Conservation (phyloP, 495 filamentous ascomycete genomes). For the Aspergillus haitiensis region DNA sequence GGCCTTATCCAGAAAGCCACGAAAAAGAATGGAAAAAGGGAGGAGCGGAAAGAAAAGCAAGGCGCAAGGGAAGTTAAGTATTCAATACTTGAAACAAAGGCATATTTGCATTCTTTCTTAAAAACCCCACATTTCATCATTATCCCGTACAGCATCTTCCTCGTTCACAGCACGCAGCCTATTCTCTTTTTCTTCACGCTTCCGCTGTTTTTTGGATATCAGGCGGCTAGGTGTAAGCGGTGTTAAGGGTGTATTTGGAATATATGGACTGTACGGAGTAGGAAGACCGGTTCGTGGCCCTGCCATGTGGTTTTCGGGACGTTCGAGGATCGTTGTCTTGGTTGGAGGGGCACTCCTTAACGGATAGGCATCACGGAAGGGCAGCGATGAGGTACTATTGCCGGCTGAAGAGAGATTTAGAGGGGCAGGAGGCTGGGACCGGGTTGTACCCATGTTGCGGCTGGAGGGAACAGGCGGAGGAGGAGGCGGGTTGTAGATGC, state of each 20-base stretch:
- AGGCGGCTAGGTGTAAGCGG: conserved; percentile 79
- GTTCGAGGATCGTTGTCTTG: conserved; percentile 77
- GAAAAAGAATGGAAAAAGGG: no score
- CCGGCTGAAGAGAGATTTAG: conserved; percentile 38
- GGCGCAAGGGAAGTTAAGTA: background rate
- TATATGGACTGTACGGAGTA: conserved; percentile 85
- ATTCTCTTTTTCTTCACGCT: conserved; percentile 47
- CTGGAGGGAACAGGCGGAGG: conserved; percentile 60
- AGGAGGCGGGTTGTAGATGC: conserved; percentile 57
- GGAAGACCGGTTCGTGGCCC: conserved; percentile 75
- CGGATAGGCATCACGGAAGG: conserved; percentile 56
- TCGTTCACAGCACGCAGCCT: conserved; percentile 44
- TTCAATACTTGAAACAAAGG: background rate
- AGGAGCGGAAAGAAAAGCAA: background rate
- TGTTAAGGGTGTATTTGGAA: conserved; percentile 84
- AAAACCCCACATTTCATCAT: conserved; percentile 59
- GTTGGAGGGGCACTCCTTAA: conserved; percentile 60
- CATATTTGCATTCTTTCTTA: conserved; percentile 13
- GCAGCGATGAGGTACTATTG: conserved; percentile 45
- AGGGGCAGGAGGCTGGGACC: conserved; percentile 31
- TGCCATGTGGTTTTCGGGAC: conserved; percentile 53
- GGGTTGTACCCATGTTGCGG: conserved; percentile 21
- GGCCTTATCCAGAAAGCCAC: no score
- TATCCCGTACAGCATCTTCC: conserved; percentile 52
- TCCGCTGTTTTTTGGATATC: conserved; percentile 72